Conservation (phyloP, 306 rosid genomes). For the Clitoria ternatea region DNA sequence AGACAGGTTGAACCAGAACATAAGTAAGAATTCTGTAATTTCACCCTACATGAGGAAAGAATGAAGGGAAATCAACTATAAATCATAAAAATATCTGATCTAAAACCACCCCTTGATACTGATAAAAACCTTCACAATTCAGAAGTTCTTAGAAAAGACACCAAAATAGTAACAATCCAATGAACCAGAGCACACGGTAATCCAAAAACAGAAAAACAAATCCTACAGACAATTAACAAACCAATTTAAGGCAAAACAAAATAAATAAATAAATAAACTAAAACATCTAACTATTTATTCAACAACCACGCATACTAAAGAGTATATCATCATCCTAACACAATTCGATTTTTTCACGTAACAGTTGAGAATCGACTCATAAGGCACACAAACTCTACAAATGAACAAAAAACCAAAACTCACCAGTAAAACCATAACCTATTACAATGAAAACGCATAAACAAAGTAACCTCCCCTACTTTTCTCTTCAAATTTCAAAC, state of each 20-base stretch:
- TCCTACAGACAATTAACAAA: background rate
- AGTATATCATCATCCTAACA: background rate
- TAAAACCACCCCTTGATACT: background rate
- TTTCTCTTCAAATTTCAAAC: background rate
- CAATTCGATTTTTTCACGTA: background rate
- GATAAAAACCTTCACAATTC: background rate
- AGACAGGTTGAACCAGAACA: background rate
- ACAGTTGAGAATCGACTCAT: slow-evolving; percentile 4
- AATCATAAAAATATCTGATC: background rate
- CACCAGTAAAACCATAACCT: background rate
- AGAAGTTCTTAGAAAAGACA: background rate
- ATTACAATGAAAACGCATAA: background rate
- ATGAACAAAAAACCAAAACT: background rate
- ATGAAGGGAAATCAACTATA: background rate
- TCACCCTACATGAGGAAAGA: background rate
- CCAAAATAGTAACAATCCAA: slow-evolving; percentile 3
- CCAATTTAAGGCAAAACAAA: background rate
- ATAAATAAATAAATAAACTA: background rate
- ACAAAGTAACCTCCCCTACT: background rate
- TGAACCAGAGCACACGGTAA: background rate
- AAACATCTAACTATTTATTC: background rate
- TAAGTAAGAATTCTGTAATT: background rate
- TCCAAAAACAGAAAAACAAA: background rate
- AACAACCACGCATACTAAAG: background rate
- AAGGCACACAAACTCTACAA: background rate